Evolutionary conservation across 192 early-diverging fungal species (phyloP).

Genomic region (Backusella mclennaniae): DNA sequence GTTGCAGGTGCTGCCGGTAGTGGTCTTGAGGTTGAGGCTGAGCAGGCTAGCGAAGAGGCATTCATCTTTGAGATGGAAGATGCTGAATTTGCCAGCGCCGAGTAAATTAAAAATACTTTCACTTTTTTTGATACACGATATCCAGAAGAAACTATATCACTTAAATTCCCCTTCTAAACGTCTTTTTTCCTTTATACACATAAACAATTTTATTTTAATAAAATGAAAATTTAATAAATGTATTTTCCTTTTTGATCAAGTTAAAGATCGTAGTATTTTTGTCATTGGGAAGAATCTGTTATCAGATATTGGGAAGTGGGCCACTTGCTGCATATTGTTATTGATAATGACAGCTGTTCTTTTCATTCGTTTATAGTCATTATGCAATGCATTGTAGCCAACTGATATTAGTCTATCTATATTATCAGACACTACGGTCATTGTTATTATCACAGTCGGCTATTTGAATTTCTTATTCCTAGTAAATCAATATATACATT

Average conservation of each 20-base stretch:
- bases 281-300: not conserved
- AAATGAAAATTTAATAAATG: not conserved
- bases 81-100: not conserved
- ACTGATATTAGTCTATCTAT: not conserved
- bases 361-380: not conserved
- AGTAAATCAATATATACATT: not conserved
- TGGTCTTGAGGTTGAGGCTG: not conserved
- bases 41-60: not conserved
- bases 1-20: not conserved
- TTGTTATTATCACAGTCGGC: not conserved
- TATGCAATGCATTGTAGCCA: not conserved
- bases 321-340: not conserved
- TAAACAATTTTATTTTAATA: not conserved
- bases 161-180: not conserved
- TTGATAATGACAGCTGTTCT: constrained; percentile 5
- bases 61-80: not conserved
- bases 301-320: not conserved
- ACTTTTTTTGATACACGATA: not conserved
- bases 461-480: not conserved
- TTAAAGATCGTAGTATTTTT: not conserved
- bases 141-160: not conserved
- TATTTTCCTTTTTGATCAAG: not conserved
- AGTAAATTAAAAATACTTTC: not conserved
- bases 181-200: not conserved
- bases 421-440: not conserved